Base-by-base conservation (phyloP, 78 protist genomes). In the Kipferlia bialata region DNA sequence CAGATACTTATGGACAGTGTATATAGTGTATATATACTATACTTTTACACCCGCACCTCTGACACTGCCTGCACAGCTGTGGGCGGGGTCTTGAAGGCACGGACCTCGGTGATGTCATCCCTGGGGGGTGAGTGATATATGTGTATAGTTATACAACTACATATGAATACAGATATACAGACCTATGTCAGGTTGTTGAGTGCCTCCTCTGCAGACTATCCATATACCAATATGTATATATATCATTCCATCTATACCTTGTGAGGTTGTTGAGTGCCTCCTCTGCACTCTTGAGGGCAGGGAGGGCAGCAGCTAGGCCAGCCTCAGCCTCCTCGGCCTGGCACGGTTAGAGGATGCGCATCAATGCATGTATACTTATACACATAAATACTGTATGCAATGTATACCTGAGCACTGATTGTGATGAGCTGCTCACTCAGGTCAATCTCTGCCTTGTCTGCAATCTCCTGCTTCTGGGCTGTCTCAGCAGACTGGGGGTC, bases 281-380 rank as follows among this genome's bases (percentile, higher is more conserved):
- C 2, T 34, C 72, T 18, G 95, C 95, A 0, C 22, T 57, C 51
- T 63, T 71, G 15, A 90, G 68, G 28, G 85, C 91, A 5, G 94
- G 94, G 34, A 71, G 2, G 2, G 91, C 92, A 57, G 36, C 87
- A n/a, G 32, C 89, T 3, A 87, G 85, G 53, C 61, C 88, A 10
- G 3, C 66, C 54, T 82, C 87, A 13, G 92, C 92, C 41, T n/a
- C n/a, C n/a, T 81, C 89, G 31, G 48, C 67, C 78, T 70, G 84
- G 74, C 77, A n/a, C n/a, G n/a, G n/a, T n/a, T n/a, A 79, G 18
- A 10, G 16, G 15, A 24, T 16, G n/a, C n/a, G n/a, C n/a, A n/a
- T n/a, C n/a, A n/a, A n/a, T n/a, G n/a, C n/a, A n/a, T n/a, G n/a
- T n/a, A n/a, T n/a, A n/a, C n/a, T n/a, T n/a, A n/a, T n/a, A n/a